These are phyloP conservation scores for Biscutella laevigata DNA, from an alignment of 441 rosid genomes.

Conservation along the genomic window DNA sequence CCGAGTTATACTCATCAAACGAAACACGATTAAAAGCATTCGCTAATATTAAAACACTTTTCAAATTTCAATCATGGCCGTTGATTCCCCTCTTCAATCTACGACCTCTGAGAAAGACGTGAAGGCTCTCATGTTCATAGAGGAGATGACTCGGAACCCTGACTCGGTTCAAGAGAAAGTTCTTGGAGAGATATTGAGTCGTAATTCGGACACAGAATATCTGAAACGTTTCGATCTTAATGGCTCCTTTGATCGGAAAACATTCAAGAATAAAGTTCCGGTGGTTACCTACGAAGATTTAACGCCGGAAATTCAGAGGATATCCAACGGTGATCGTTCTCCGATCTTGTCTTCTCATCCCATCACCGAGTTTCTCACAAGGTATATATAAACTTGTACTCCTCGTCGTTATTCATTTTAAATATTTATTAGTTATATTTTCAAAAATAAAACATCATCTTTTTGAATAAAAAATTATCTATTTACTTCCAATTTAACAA, in stretches of 20 bases:
- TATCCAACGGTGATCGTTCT: conserved; percentile 61
- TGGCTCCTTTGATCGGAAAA: conserved; percentile 36
- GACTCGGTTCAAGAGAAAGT: conserved; percentile 45
- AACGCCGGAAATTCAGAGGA: conserved; percentile 50
- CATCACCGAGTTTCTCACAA: conserved; percentile 61
- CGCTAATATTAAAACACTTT: conserved; percentile 20
- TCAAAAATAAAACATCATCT: no score
- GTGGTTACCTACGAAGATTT: conserved; percentile 57
- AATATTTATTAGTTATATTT: no score
- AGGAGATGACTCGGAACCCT: conserved; percentile 40
- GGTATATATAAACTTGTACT: no score
- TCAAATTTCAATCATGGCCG: conserved; percentile 32
- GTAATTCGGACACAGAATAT: conserved; percentile 48
- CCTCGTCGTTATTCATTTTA: no score
- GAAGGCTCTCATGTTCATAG: conserved; percentile 46
- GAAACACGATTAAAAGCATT: conserved; percentile 14
- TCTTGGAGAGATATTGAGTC: conserved; percentile 37
- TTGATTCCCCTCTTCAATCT: conserved; percentile 34
- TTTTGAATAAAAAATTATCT: no score
- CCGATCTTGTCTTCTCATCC: conserved; percentile 54
- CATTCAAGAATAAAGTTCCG: conserved; percentile 46
- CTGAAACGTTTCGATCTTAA: conserved; percentile 37
- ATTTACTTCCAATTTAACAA: no score
- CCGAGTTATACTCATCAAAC: conserved; percentile 25
- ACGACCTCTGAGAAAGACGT: conserved; percentile 39